These are phyloP conservation scores for Aureobasidium sp. DNA, from an alignment of 2,329 filamentous ascomycete species.

Conservation along the genomic window DNA sequence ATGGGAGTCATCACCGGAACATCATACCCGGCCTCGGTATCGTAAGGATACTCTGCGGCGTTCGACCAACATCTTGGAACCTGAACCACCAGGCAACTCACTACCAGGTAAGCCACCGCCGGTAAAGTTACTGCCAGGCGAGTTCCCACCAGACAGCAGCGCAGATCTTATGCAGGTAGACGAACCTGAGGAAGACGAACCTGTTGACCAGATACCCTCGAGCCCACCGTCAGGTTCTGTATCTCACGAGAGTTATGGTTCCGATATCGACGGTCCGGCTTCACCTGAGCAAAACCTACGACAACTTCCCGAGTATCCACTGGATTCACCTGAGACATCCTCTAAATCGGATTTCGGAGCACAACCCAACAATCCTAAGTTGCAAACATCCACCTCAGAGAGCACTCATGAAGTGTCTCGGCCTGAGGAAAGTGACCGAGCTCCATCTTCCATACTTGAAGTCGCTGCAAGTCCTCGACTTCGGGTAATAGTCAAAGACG, in stretches of 20 bases:
- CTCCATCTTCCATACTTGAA: neutral
- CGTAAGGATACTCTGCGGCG: neutral
- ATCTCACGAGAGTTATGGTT: neutral
- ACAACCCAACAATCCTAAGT: neutral
- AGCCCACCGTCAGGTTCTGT: neutral
- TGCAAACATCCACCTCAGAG: neutral
- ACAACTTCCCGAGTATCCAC: conserved; percentile 4
- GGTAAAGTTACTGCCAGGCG: neutral
- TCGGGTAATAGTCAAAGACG: too few species aligned
- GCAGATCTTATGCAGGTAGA: neutral
- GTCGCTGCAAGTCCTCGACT: neutral
- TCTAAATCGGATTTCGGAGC: neutral
- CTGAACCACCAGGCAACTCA: neutral
- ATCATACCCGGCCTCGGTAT: neutral
- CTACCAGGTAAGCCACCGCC: neutral
- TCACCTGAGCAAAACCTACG: neutral
- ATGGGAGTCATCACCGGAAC: neutral
- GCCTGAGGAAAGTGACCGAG: neutral
- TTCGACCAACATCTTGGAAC: neutral
- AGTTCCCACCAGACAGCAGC: conserved; percentile 5
- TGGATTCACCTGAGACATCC: neutral
- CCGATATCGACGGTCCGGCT: neutral
- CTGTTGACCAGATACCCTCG: neutral
- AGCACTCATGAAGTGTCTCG: neutral
- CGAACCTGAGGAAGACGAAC: neutral